These are phyloP conservation scores for Colletotrichum orbiculare DNA, from an alignment of 2,329 filamentous ascomycete species.

Conservation along the genomic window DNA sequence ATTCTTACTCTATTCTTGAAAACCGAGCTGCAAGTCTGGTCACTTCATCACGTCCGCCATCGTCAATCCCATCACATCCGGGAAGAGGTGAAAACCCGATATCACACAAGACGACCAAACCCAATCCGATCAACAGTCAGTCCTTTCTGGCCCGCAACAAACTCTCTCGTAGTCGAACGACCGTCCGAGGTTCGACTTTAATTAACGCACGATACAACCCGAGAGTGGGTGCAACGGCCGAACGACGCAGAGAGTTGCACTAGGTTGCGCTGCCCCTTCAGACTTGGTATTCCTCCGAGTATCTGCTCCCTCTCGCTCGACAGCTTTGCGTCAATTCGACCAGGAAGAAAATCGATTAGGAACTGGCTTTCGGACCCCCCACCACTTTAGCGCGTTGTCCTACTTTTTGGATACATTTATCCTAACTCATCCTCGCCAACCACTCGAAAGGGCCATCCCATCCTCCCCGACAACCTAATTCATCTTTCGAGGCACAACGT, in stretches of 20 bases:
- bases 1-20: slow-evolving; percentile 36
- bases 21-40: slow-evolving; percentile 36
- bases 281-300: too few relatives aligned
- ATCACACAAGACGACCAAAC: slow-evolving; percentile 28
- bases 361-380: slow-evolving; percentile 28
- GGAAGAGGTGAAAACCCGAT: slow-evolving; percentile 3
- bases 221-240: slow-evolving; percentile 16
- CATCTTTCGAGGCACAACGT: slow-evolving; percentile 33
- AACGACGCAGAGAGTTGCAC: slow-evolving; percentile 20
- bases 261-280: too few relatives aligned
- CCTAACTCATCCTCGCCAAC: slow-evolving; percentile 2
- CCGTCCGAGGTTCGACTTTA: slow-evolving; percentile 30
- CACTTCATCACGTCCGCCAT: slow-evolving; percentile 33
- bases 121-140: slow-evolving; percentile 25
- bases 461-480: slow-evolving; percentile 35
- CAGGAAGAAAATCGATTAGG: slow-evolving; percentile 12
- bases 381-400: slow-evolving; percentile 28
- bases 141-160: slow-evolving; percentile 31
- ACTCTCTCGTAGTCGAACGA: slow-evolving; percentile 29
- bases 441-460: slow-evolving; percentile 33
- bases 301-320: not conserved
- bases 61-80: slow-evolving; percentile 18
- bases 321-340: not conserved
- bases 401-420: slow-evolving; percentile 30
- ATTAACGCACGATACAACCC: slow-evolving; percentile 36